Base-by-base conservation (phyloP, 768 basidiomycete genomes). In the Fistulinella prunicolor region DNA sequence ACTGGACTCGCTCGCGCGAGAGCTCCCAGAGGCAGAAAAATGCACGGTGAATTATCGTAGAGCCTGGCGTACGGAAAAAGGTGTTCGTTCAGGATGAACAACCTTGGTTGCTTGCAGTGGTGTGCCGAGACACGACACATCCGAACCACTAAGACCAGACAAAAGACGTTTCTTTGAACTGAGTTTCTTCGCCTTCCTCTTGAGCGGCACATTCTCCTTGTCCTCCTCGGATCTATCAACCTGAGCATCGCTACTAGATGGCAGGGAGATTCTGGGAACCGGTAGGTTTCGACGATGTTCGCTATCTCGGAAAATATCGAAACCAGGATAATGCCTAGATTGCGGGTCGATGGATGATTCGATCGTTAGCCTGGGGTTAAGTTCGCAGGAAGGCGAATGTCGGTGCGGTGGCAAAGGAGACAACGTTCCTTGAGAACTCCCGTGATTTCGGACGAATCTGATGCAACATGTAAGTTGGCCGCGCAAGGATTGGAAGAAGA, bases 281-380 rank as follows among this genome's bases (percentile, higher is more conserved):
- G 43, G 44, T 17, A 54, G 43, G 32, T 16, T 50, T 20, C 50
- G 47, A 37, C 42, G 41, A 38, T 55, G 59, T 49, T 62, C 57
- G 10, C 38, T 44, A 38, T 86, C 84, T 57, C 68, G 76, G 57
- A 76, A 75, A 37, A 85, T 75, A 32, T 69, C 64, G 55, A 86
- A 86, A 14, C 85, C 84, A 12, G 85, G 85, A 61, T 83, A 85
- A 55, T 86, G 85, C 32, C 75, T 70, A 14, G 82, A 84, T 38
- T 76, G 72, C 1, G 75, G 75, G 58, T 83, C 74, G 23, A 68
- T 59, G 16, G 65, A 70, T 23, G 73, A 70, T 20, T 65, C 45
- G 70, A 70, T 48, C 71, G 76, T 32, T 63, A 68, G 44, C 63
- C 56, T 42, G 61, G 54, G 17, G 63, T 59, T 36, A 57, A 57